Conservation (phyloP, 2,329 filamentous ascomycete species). For the Colletotrichum sp. region DNA sequence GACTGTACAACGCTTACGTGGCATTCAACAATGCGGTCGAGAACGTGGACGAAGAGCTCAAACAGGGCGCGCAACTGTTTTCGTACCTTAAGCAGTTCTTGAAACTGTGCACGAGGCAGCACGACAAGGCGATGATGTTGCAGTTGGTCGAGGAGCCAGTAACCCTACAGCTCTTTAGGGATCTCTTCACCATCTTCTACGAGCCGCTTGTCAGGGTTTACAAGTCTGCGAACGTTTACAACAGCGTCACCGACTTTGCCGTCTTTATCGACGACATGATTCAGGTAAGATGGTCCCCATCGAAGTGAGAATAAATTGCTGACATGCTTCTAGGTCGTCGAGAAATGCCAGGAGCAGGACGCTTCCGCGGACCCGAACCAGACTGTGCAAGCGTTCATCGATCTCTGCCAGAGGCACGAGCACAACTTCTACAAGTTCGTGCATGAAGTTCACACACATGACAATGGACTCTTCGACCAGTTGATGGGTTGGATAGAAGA, state of each 20-base stretch:
- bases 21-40: constrained; percentile 96
- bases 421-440: constrained; percentile 99
- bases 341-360: constrained; percentile 73
- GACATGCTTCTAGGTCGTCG: constrained; percentile 55
- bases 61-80: constrained; percentile 88
- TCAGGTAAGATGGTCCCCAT: constrained; percentile 52
- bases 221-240: constrained; percentile 98
- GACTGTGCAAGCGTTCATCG: constrained; percentile 97
- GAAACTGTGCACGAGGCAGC: constrained; percentile 87
- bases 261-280: constrained; percentile 94
- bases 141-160: constrained; percentile 94
- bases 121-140: constrained; percentile 98
- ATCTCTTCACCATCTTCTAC: constrained; percentile 98
- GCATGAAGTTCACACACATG: constrained; percentile 95
- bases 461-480: constrained; percentile 94
- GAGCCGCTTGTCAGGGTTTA: constrained; percentile 96
- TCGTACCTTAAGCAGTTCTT: constrained; percentile 93
- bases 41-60: constrained; percentile 86
- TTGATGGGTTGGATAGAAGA: constrained; percentile 98
- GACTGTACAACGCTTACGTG: constrained; percentile 92
- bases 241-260: constrained; percentile 94
- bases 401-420: constrained; percentile 92
- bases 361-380: constrained; percentile 96
- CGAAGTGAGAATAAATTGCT: not conserved
- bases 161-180: constrained; percentile 94